phyloP scores from a whole-genome alignment of 2,329 filamentous ascomycete species.

The Colletotrichum sp. region DNA sequence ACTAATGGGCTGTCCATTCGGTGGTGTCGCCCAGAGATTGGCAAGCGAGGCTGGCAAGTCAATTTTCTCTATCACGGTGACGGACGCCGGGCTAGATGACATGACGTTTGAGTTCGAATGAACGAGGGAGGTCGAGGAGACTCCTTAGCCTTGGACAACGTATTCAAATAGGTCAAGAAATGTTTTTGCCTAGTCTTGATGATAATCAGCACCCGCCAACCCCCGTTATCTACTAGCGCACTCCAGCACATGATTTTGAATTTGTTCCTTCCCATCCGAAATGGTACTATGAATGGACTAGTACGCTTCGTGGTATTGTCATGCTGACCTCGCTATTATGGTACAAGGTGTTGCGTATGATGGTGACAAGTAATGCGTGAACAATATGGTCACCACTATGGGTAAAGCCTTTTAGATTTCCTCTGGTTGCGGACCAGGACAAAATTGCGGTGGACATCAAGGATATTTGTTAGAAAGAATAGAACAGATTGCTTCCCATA shows the following conservation, averaged over 20 bases:
- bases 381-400: background rate
- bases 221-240: background rate
- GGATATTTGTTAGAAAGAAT: background rate
- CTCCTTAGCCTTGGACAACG: background rate
- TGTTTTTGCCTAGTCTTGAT: background rate
- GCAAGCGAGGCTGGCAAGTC: background rate
- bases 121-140: background rate
- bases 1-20: background rate
- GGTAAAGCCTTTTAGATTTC: background rate
- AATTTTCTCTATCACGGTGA: background rate
- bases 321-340: background rate
- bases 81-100: background rate
- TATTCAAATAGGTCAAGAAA: background rate
- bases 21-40: background rate
- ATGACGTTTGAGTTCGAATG: background rate
- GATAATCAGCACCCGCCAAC: background rate
- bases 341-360: background rate
- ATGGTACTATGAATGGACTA: rapidly evolving
- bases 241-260: background rate
- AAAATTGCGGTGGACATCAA: background rate
- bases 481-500: background rate
- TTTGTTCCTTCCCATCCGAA: background rate
- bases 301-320: rapidly evolving
- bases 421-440: background rate
- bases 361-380: background rate